These are phyloP conservation scores for Phytophthora sp. DNA, from an alignment of 352 stramenopile species.

Conservation along the genomic window DNA sequence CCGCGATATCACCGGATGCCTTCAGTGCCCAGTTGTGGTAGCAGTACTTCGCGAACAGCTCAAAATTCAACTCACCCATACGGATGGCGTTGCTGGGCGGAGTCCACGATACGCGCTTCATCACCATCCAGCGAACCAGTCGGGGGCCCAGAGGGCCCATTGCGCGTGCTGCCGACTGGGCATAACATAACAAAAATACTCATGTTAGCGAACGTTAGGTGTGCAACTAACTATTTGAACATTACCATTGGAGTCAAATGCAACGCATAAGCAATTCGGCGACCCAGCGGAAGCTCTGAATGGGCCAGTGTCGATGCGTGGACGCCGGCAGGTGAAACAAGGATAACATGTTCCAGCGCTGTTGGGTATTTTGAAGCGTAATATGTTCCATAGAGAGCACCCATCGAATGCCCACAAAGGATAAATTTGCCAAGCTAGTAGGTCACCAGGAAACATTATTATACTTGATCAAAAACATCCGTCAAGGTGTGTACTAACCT, in stretches of 20 bases:
- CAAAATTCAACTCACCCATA: conserved; percentile 61
- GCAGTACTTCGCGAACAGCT: conserved; percentile 67
- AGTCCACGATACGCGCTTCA: conserved; percentile 53
- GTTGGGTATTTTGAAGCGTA: conserved; percentile 64
- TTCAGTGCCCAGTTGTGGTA: conserved; percentile 82
- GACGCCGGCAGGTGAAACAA: conserved; percentile 71
- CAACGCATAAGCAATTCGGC: conserved; percentile 33
- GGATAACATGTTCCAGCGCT: conserved; percentile 63
- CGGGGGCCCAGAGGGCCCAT: conserved; percentile 55
- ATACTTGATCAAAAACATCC: too few species aligned
- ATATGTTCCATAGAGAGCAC: conserved; percentile 72
- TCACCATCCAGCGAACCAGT: conserved; percentile 56
- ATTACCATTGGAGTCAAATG: conserved; percentile 64
- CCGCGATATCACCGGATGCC: conserved; percentile 63
- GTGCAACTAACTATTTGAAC: background rate
- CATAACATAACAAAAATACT: background rate
- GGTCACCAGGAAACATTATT: background rate
- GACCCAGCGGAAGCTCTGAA: conserved; percentile 38
- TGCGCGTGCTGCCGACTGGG: conserved; percentile 60
- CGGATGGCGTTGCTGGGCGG: conserved; percentile 69
- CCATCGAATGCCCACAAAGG: conserved; percentile 74
- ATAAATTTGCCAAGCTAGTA: conserved; percentile 62
- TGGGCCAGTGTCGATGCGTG: conserved; percentile 31
- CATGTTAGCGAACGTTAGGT: background rate
- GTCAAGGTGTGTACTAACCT: too few species aligned